Evolutionary conservation across 495 filamentous ascomycete genomes (phyloP).

Genomic region (Neurospora sp.): DNA sequence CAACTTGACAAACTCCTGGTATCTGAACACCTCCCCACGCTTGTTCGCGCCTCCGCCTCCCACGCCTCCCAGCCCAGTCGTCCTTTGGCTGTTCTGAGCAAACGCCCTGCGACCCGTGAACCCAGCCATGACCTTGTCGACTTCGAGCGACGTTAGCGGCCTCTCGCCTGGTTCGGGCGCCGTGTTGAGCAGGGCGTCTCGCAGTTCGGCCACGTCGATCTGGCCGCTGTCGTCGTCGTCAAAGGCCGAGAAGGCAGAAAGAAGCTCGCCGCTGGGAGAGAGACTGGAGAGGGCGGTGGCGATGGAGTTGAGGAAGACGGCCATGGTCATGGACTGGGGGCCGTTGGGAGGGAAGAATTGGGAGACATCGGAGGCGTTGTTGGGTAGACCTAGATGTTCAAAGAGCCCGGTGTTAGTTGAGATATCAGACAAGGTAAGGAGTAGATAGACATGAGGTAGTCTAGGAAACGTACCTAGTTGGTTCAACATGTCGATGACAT

Average conservation of each 20-base stretch:
- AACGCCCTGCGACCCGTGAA: slow-evolving; percentile 79
- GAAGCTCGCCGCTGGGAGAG: slow-evolving; percentile 63
- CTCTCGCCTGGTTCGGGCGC: slow-evolving; percentile 61
- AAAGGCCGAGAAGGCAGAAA: slow-evolving; percentile 85
- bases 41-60: slow-evolving; percentile 30
- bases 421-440: not conserved
- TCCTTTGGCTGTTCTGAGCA: slow-evolving; percentile 34
- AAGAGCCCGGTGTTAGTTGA: not conserved
- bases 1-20: slow-evolving; percentile 65
- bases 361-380: slow-evolving; percentile 47
- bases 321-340: slow-evolving; percentile 64
- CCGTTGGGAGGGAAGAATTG: slow-evolving; percentile 66
- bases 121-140: slow-evolving; percentile 72
- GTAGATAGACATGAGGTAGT: not conserved
- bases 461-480: slow-evolving; percentile 49
- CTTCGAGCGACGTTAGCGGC: slow-evolving; percentile 59
- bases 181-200: slow-evolving; percentile 73
- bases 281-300: slow-evolving; percentile 60
- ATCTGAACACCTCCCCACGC: slow-evolving; percentile 66
- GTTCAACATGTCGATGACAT: slow-evolving; percentile 69
- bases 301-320: slow-evolving; percentile 71
- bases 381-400: slow-evolving; percentile 31
- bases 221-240: slow-evolving; percentile 93
- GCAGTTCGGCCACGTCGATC: slow-evolving; percentile 71
- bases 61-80: not conserved